These are phyloP conservation scores for Chara braunii DNA, from an alignment of 139 green algal genomes.

Conservation along the genomic window DNA sequence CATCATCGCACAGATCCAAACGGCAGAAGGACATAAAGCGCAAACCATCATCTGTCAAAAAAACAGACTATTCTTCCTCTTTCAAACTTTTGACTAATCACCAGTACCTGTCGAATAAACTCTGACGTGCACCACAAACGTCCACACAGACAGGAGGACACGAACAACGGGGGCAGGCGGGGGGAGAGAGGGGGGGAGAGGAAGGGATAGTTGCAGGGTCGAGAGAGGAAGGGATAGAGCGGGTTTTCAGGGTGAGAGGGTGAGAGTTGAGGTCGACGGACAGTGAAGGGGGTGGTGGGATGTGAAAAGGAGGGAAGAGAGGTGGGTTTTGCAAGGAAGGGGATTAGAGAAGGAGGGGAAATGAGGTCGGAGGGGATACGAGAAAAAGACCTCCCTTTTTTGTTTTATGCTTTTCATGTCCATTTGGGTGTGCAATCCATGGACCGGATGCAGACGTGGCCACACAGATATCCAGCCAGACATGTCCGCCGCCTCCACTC, in stretches of 20 bases:
- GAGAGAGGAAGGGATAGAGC: too few relatives aligned
- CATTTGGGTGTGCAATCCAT: too few relatives aligned
- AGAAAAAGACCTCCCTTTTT: too few relatives aligned
- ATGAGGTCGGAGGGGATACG: neutral
- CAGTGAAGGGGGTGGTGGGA: neutral
- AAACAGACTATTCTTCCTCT: neutral
- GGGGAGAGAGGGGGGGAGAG: too few relatives aligned
- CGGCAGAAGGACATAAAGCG: neutral
- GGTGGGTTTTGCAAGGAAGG: neutral
- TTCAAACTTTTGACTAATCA: neutral
- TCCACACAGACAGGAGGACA: too few relatives aligned
- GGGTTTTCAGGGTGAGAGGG: too few relatives aligned
- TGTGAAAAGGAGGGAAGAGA: neutral
- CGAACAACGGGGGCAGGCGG: too few relatives aligned
- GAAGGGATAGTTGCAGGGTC: neutral
- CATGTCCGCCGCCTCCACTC: too few relatives aligned
- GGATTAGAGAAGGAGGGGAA: constrained; percentile 1
- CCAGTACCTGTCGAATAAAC: neutral
- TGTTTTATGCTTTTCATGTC: too few relatives aligned
- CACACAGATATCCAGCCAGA: too few relatives aligned
- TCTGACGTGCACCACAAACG: neutral
- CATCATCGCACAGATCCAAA: neutral
- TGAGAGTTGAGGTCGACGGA: neutral
- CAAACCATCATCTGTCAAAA: neutral
- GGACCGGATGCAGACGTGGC: too few relatives aligned